phyloP scores from a whole-genome alignment of 1,139 yeast species.

The Yamadazyma epiphylla region DNA sequence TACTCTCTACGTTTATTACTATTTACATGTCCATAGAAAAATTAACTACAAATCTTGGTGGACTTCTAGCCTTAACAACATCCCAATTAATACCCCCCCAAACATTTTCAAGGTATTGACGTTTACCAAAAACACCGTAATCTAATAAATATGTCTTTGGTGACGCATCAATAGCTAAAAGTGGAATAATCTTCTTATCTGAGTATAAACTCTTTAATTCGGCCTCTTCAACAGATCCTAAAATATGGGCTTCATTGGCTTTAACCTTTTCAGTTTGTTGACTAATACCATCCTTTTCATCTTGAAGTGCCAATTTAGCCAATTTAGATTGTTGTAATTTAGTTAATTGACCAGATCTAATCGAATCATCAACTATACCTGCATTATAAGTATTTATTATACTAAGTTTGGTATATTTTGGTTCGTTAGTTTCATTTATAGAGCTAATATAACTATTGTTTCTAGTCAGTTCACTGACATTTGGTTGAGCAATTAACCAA shows the following conservation, averaged over 20 bases:
- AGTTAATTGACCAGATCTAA: constrained; percentile 49
- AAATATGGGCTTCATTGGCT: constrained; percentile 9
- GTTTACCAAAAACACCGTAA: constrained; percentile 76
- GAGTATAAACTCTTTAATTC: constrained; percentile 33
- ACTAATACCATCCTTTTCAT: constrained; percentile 16
- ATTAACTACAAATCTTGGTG: constrained; percentile 35
- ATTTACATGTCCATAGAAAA: constrained; percentile 11
- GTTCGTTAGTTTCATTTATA: constrained; percentile 15
- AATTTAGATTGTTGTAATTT: constrained; percentile 33
- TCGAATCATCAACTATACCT: constrained; percentile 58
- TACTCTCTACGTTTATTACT: background rate
- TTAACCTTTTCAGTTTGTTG: constrained; percentile 10
- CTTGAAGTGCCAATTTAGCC: constrained; percentile 25
- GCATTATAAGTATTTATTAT: constrained; percentile 75
- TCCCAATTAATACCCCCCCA: constrained; percentile 77
- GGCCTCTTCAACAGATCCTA: constrained; percentile 43
- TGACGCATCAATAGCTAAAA: constrained; percentile 67
- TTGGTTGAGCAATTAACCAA: constrained; percentile 67
- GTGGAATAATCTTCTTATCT: constrained; percentile 51
- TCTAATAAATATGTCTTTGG: constrained; percentile 66
- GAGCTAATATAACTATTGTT: constrained; percentile 10
- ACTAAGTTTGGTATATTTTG: constrained; percentile 45
- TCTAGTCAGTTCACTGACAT: constrained; percentile 25
- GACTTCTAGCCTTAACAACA: constrained; percentile 55
- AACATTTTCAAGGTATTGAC: constrained; percentile 58